Base-by-base conservation (phyloP, 1,284 basidiomycete species). In the Boletus hoseneyae region DNA sequence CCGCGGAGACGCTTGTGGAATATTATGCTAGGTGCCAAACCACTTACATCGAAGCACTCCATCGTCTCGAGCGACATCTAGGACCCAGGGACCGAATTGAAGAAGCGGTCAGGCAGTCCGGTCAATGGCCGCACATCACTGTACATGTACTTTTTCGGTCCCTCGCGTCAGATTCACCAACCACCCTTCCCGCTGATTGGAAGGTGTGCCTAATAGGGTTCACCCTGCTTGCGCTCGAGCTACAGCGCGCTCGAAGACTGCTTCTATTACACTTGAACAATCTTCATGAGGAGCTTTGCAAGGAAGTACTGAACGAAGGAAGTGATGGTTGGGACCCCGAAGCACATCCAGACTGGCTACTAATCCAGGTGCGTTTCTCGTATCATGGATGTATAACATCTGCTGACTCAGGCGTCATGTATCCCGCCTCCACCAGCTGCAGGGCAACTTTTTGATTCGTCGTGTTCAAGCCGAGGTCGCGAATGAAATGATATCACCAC, bases 401-500 rank as follows among this genome's bases (percentile, higher is more conserved):
- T 11, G 2, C 34, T 32, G 19, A 44, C n/a, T n/a, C n/a, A n/a
- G n/a, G n/a, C 15, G 3, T n/a, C 32, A 13, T 30, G 3, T 15
- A 4, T 23, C 3, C 39, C 3, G 15, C 4, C 19, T 15, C n/a
- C 4, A 15, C 29, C 44, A 78, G 75, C 62, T 79, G 16, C 73
- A 80, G 41, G 62, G 63, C 2, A 65, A 76, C 40, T 69, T 80
- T 42, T 48, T 67, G 5, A 60, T 67, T 15, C 70, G 78, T 5
- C 54, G 63, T 4, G 48, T 77, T 13, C 78, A 79, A 50, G 53
- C 60, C 7, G 47, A 58, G 0, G 64, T 79, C 11, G 72, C 77
- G 21, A 23, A 23, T 23, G 21, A 23, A 23, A 23, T 23, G 21
- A 23, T 23, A 23, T 23, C 21, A 23, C 3, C 42, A 58, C 10